Evolutionary conservation across 2,329 filamentous ascomycete genomes (phyloP).

Genomic region (Boeremia lycopersici): DNA sequence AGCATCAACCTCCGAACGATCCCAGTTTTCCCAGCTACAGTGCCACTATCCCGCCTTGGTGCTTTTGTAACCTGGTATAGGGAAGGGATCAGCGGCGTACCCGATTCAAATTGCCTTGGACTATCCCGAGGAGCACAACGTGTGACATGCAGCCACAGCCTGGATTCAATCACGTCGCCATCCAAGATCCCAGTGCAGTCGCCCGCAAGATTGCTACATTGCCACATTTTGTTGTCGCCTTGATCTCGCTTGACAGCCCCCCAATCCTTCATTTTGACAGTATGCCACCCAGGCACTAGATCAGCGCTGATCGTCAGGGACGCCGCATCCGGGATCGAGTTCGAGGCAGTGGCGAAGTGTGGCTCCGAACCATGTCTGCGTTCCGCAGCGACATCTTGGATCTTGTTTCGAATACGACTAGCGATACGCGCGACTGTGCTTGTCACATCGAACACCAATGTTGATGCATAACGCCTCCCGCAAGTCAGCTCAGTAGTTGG

Average conservation of each 20-base stretch:
- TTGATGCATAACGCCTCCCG: not conserved
- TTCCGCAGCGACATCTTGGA: not conserved
- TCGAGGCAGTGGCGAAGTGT: conserved; percentile 11
- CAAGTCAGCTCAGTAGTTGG: not conserved
- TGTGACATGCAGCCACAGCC: not conserved
- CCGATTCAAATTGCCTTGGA: conserved; percentile 4
- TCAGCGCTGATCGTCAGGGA: conserved; percentile 14
- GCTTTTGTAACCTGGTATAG: not conserved
- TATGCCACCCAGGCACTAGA: not conserved
- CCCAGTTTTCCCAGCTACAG: not conserved
- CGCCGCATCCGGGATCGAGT: not conserved
- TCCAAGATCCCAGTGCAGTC: not conserved
- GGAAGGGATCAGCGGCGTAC: conserved; percentile 9
- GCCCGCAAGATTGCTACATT: not conserved
- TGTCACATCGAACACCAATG: not conserved
- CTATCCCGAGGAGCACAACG: not conserved
- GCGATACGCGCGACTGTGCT: not conserved
- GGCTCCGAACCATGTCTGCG: not conserved
- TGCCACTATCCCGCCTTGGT: not conserved
- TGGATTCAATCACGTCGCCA: not conserved
- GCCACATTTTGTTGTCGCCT: not conserved
- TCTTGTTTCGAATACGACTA: not conserved
- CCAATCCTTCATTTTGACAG: not conserved
- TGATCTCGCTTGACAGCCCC: not conserved
- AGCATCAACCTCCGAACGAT: not conserved